phyloP scores from a whole-genome alignment of 148 eudicot genomes.

The Euryodendron excelsum region DNA sequence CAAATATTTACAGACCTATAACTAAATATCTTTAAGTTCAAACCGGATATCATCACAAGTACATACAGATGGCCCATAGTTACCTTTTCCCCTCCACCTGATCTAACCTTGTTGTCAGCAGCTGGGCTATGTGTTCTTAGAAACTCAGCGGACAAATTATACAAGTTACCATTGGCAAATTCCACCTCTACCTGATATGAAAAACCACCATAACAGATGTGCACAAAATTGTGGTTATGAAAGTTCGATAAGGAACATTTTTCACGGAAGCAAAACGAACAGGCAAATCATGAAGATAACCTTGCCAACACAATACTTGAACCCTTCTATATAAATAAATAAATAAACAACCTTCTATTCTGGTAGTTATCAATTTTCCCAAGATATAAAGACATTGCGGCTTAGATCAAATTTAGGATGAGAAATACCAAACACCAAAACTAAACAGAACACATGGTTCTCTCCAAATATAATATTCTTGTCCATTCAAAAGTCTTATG shows the following conservation, averaged over 20 bases:
- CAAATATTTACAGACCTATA: not conserved
- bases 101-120: constrained; percentile 85
- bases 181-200: constrained; percentile 72
- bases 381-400: not conserved
- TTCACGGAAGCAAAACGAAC: not conserved
- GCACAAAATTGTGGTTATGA: not conserved
- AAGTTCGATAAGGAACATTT: not conserved
- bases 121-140: constrained; percentile 88
- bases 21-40: not conserved
- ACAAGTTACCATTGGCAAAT: constrained; percentile 54
- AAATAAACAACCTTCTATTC: no score
- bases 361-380: no score
- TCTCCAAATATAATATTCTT: no score
- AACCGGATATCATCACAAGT: not conserved
- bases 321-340: no score
- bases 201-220: constrained; percentile 16
- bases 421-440: no score
- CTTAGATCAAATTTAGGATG: no score
- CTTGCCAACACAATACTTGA: not conserved
- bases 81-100: constrained; percentile 91
- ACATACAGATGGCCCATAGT: not conserved
- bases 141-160: constrained; percentile 70
- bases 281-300: constrained; percentile 7
- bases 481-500: no score
- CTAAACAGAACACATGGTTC: no score